phyloP scores from a whole-genome alignment of 2,329 filamentous ascomycete genomes.

The Paecilomyces dactylethromorphus region DNA sequence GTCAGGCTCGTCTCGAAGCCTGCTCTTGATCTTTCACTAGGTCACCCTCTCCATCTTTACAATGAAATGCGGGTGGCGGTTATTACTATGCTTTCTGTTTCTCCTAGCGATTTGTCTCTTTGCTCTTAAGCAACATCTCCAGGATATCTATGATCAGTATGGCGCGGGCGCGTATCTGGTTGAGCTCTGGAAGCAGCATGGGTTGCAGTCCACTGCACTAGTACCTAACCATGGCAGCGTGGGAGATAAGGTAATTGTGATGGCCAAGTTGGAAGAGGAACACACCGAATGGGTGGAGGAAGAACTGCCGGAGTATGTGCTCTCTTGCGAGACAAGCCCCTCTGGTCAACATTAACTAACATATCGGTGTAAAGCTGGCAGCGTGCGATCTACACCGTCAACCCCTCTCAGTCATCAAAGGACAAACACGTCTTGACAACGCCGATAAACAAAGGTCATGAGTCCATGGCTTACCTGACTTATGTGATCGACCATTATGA shows the following conservation, averaged over 20 bases:
- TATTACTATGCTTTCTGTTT: constrained; percentile 16
- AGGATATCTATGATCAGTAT: constrained; percentile 30
- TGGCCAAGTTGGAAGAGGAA: constrained; percentile 39
- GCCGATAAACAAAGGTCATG: constrained; percentile 46
- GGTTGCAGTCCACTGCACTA: not conserved
- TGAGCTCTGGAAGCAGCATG: constrained; percentile 12
- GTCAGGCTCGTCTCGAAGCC: not conserved
- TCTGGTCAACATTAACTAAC: not conserved
- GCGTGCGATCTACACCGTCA: constrained; percentile 39
- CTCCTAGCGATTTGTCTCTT: constrained; percentile 22
- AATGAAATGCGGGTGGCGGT: constrained; percentile 25
- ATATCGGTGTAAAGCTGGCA: constrained; percentile 32
- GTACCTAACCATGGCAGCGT: constrained; percentile 4
- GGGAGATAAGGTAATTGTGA: constrained; percentile 36
- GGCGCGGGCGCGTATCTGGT: constrained; percentile 27
- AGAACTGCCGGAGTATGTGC: constrained; percentile 39
- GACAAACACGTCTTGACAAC: constrained; percentile 23
- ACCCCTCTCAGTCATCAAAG: constrained; percentile 20
- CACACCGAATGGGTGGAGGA: constrained; percentile 39
- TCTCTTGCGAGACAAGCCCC: not conserved
- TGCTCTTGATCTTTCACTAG: not conserved
- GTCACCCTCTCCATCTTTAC: constrained; percentile 1
- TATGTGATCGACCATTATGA: constrained; percentile 52
- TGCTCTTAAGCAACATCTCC: constrained; percentile 24
- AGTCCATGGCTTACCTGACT: constrained; percentile 49